Conservation (phyloP, 1,284 basidiomycete genomes). For the Leccinum insolens region DNA sequence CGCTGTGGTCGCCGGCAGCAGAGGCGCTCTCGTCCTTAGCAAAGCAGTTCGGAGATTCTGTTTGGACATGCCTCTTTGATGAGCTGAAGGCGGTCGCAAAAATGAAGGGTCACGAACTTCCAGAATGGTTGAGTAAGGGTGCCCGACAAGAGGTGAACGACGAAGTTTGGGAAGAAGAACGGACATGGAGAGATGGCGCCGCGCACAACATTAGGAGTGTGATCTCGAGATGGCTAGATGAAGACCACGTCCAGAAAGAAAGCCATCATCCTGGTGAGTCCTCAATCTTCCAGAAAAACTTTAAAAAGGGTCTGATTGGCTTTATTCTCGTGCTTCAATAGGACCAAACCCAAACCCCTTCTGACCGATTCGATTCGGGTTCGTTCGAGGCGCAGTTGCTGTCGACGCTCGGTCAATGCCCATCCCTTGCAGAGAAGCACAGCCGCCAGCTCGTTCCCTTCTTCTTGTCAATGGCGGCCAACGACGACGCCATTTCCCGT, state of each 20-base stretch:
- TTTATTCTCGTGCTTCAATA: slow-evolving; percentile 31
- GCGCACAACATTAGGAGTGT: slow-evolving; percentile 60
- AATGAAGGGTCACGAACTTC: slow-evolving; percentile 7
- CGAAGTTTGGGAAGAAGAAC: slow-evolving; percentile 65
- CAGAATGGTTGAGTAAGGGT: slow-evolving; percentile 21
- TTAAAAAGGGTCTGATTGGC: not conserved
- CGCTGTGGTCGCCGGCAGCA: slow-evolving; percentile 84
- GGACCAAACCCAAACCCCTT: slow-evolving; percentile 49
- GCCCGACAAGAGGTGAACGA: slow-evolving; percentile 35
- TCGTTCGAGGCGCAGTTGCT: slow-evolving; percentile 86
- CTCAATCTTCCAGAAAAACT: not conserved
- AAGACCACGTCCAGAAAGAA: slow-evolving; percentile 23
- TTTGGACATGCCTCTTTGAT: slow-evolving; percentile 74
- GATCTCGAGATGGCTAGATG: slow-evolving; percentile 49
- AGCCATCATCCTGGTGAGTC: slow-evolving; percentile 40
- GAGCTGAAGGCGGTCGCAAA: slow-evolving; percentile 50
- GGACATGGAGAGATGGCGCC: slow-evolving; percentile 73
- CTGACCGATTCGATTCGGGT: slow-evolving; percentile 72
- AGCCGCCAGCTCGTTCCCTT: slow-evolving; percentile 80
- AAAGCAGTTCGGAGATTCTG: slow-evolving; percentile 61
- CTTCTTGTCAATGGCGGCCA: slow-evolving; percentile 62
- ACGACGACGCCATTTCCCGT: slow-evolving; percentile 39
- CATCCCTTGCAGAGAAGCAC: slow-evolving; percentile 80
- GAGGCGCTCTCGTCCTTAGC: slow-evolving; percentile 66
- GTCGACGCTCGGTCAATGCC: slow-evolving; percentile 63